phyloP scores from a whole-genome alignment of 1,284 basidiomycete genomes.

The Mycena citricolor region DNA sequence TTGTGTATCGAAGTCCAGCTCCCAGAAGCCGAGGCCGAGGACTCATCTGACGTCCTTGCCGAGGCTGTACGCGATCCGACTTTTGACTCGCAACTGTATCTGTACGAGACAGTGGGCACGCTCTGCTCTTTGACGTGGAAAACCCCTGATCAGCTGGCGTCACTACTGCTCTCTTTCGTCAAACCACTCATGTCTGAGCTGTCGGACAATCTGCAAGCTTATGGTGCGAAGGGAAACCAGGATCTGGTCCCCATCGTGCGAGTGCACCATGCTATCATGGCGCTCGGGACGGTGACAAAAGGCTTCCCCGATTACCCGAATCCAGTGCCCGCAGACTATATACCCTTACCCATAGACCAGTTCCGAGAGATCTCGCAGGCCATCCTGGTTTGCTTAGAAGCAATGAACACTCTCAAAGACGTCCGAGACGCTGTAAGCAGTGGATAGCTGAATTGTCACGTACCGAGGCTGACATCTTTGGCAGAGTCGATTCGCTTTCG shows the following conservation, averaged over 20 bases:
- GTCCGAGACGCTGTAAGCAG: conserved; percentile 88
- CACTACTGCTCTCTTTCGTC: conserved; percentile 75
- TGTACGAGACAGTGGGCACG: conserved; percentile 91
- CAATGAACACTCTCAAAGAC: conserved; percentile 85
- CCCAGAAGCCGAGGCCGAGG: conserved; percentile 65
- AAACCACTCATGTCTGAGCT: conserved; percentile 83
- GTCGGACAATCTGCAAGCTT: conserved; percentile 64
- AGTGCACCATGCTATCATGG: conserved; percentile 96
- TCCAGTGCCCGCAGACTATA: conserved; percentile 61
- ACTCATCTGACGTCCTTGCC: conserved; percentile 59
- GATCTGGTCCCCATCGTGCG: conserved; percentile 80
- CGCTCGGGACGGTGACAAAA: conserved; percentile 92
- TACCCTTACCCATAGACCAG: conserved; percentile 76
- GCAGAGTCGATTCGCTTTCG: conserved; percentile 91
- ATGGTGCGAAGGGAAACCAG: conserved; percentile 48
- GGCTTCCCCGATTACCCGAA: conserved; percentile 92
- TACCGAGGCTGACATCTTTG: no score
- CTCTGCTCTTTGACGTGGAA: conserved; percentile 80
- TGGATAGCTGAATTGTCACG: no score
- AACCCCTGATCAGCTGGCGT: conserved; percentile 69
- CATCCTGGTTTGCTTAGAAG: conserved; percentile 84
- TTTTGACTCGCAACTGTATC: conserved; percentile 92
- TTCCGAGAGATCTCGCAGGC: conserved; percentile 90
- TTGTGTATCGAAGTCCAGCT: conserved; percentile 65
- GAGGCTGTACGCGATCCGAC: conserved; percentile 78